Evolutionary conservation across 352 stramenopile species (phyloP).

Genomic region (Globisporangium ultimum): DNA sequence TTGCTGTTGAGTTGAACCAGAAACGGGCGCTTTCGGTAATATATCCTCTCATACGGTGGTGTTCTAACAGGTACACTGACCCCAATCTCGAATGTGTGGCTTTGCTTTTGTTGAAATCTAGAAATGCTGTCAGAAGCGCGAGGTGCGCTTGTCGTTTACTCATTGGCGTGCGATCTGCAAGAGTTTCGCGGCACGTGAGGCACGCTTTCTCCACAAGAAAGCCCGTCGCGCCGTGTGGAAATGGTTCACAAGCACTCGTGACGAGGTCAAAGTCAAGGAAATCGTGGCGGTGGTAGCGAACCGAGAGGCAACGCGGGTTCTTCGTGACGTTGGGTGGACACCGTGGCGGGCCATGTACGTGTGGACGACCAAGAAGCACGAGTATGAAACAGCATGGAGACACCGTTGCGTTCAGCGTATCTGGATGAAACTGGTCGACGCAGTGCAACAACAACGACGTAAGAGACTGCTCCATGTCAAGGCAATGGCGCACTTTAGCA

Average conservation of each 20-base stretch:
- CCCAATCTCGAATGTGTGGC: too few relatives aligned
- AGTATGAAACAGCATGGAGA: background rate
- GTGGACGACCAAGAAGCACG: background rate
- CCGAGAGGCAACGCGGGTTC: background rate
- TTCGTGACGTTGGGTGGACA: slow-evolving; percentile 1
- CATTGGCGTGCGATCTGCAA: background rate
- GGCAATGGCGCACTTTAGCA: background rate
- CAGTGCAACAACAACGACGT: background rate
- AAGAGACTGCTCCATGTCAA: background rate
- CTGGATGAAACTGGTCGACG: slow-evolving; percentile 2
- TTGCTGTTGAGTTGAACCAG: background rate
- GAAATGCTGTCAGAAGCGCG: slow-evolving; percentile 2
- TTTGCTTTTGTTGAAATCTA: background rate
- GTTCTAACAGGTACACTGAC: background rate
- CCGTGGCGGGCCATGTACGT: slow-evolving; percentile 3
- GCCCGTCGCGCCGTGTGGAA: slow-evolving; percentile 1
- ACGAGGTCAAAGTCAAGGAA: background rate
- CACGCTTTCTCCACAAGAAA: background rate
- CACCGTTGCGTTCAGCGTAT: background rate
- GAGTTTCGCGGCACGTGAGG: background rate
- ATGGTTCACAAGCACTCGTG: background rate
- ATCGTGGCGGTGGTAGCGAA: background rate
- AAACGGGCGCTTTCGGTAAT: background rate
- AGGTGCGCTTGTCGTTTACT: background rate
- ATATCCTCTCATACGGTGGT: background rate